Base-by-base conservation (phyloP, 1,284 basidiomycete genomes). In the Coniferiporia weirii region DNA sequence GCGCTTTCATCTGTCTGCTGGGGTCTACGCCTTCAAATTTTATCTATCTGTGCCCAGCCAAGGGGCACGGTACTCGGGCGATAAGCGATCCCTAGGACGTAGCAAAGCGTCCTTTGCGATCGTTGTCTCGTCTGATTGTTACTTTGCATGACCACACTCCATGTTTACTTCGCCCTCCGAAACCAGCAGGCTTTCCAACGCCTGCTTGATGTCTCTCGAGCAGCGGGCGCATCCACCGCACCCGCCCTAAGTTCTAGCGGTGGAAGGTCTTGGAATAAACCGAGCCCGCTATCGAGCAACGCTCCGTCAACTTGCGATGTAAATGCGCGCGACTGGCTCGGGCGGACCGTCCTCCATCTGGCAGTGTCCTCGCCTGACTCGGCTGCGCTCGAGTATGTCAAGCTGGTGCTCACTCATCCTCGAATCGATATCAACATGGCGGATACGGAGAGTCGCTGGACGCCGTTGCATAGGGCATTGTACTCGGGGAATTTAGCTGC, bases 381-480 rank as follows among this genome's bases (percentile, higher is more conserved):
- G 1, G 81, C 84, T 36, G 82, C 85, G 43, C 72, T 91, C 64
- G 89, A 94, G 68, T 98, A 91, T 71, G 82, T 95, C 53, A 79
- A 85, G 52, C 77, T 91, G 53, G 76, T 98, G n/a, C 79, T 98
- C 53, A 81, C 83, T 9, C 87, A 93, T 65, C 87, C 91, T 1
- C 74, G 76, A 27, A 77, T 95, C 69, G 88, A 92, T 62, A 83
- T 95, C 68, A 99, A 99, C 66, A 64, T 91, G 6, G 76, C 79
- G 60, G 96, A 99, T 71, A 72, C 71, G 57, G 95, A 97, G 77
- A 92, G 83, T 62, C 87, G 89, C 59, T 98, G 95, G 88, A 97
- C 95, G 0, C 82, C 96, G 1, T 77, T 99, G 19, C 97, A 99
- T 70, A 80, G 94, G 51, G 93, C 95, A 0, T 74, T 98, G 60